Evolutionary conservation across 2,329 filamentous ascomycete genomes (phyloP).

Genomic region (Cladosporium sphaerospermum): DNA sequence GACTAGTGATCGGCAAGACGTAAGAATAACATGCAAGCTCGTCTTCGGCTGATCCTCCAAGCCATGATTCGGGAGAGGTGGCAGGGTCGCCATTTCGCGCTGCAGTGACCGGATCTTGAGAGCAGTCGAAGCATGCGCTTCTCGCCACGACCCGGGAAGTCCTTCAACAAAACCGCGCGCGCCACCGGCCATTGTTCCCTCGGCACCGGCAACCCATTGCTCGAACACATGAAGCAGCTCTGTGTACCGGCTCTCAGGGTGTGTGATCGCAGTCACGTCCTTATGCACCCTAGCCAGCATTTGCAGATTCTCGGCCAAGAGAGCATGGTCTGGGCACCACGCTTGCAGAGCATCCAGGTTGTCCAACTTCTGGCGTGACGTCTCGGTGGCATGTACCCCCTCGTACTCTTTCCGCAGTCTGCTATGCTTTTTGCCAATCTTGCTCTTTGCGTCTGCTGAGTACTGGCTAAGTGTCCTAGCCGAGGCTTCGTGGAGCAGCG

Average conservation of each 20-base stretch:
- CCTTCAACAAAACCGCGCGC: conserved; percentile 46
- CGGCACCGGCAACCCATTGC: conserved; percentile 44
- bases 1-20: conserved; percentile 45
- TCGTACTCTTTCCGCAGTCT: conserved; percentile 27
- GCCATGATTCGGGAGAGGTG: conserved; percentile 17
- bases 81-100: conserved; percentile 44
- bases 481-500: conserved; percentile 56
- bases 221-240: conserved; percentile 54
- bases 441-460: conserved; percentile 49
- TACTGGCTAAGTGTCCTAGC: conserved; percentile 43
- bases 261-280: conserved; percentile 7
- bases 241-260: conserved; percentile 37
- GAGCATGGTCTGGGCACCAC: conserved; percentile 41
- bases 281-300: conserved; percentile 31
- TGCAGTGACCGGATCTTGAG: conserved; percentile 53
- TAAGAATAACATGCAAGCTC: conserved; percentile 46
- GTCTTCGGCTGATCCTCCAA: conserved; percentile 21
- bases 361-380: conserved; percentile 35
- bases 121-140: conserved; percentile 48
- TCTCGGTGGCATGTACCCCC: conserved; percentile 28
- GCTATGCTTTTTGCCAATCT: conserved; percentile 23
- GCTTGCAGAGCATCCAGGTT: conserved; percentile 49
- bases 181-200: conserved; percentile 32
- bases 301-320: conserved; percentile 53
- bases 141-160: conserved; percentile 53